Evolutionary conservation across 768 basidiomycete genomes (phyloP).

Genomic region (Roridomyces roridus): DNA sequence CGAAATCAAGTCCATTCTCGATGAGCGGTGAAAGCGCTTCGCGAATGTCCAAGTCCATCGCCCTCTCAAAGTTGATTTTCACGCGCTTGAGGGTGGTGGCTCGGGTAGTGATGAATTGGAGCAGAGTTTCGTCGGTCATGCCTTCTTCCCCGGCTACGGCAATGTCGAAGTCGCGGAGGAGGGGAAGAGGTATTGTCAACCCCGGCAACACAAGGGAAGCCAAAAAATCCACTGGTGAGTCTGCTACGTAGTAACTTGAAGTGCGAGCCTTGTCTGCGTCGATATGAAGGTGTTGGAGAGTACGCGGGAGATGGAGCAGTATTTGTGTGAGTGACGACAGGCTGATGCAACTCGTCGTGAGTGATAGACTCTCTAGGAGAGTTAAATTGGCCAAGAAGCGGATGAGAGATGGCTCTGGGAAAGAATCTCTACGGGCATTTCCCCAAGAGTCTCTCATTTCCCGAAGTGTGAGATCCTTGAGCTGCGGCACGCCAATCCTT

Average conservation of each 20-base stretch:
- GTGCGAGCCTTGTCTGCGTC: not conserved
- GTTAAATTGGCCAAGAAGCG: too few species aligned
- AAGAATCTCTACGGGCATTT: too few species aligned
- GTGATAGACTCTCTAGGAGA: too few species aligned
- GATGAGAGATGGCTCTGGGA: too few species aligned
- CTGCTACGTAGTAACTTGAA: not conserved
- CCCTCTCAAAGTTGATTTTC: not conserved
- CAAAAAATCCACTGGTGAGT: not conserved
- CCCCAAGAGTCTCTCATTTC: too few species aligned
- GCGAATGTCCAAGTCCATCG: not conserved
- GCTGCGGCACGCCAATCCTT: too few species aligned
- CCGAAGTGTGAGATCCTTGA: too few species aligned
- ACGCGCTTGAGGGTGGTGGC: not conserved
- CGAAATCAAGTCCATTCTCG: not conserved
- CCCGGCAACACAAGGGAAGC: not conserved
- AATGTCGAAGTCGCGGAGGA: not conserved
- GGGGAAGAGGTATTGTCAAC: not conserved
- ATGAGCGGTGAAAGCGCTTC: not conserved
- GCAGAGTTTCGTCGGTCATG: conserved; percentile 1
- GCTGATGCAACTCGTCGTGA: too few species aligned
- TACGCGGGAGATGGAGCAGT: not conserved
- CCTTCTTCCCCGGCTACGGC: not conserved
- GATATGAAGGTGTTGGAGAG: not conserved
- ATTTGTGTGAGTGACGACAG: too few species aligned
- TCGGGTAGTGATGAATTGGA: not conserved